Percentiles rank a stretch among this genome's conserved stretches.
Evolutionary conservation across 208 protist genomes (phyloP).

Genomic region (Porcisia hertigi): DNA sequence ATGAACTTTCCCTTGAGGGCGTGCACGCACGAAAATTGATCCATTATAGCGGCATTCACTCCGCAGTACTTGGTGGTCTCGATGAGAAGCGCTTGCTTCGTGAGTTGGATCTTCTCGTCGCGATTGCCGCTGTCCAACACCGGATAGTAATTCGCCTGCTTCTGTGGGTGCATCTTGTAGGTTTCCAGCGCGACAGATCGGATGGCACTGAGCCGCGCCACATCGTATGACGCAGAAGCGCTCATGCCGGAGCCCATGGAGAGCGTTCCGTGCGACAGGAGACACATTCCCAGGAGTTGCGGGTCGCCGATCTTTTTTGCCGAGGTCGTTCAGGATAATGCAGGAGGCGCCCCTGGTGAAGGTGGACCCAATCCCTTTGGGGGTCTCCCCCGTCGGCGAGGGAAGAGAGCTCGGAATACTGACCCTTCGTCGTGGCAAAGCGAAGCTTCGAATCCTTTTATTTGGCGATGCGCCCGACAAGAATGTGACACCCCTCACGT

Average conservation of each 20-base stretch:
- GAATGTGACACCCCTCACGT: conserved; percentile 56
- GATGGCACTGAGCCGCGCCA: conserved; percentile 50
- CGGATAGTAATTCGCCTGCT: conserved; percentile 29
- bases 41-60: conserved; percentile 90
- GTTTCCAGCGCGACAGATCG: conserved; percentile 27
- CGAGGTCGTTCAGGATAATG: conserved; percentile 44
- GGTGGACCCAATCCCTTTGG: conserved; percentile 55
- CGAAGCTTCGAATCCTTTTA: conserved; percentile 46
- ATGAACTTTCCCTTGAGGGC: conserved; percentile 63
- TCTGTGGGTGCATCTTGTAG: conserved; percentile 23
- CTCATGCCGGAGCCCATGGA: conserved; percentile 79
- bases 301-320: conserved; percentile 40
- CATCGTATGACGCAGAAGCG: conserved; percentile 65
- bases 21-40: conserved; percentile 83
- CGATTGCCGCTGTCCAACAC: conserved; percentile 29
- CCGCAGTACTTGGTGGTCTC: conserved; percentile 74
- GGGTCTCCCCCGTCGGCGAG: conserved; percentile 32
- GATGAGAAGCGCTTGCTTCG: conserved; percentile 64
- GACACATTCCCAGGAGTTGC: conserved; percentile 46
- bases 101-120: conserved; percentile 43
- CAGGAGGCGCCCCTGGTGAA: conserved; percentile 46
- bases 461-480: conserved; percentile 42
- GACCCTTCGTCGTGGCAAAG: conserved; percentile 42
- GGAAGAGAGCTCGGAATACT: conserved; percentile 37
- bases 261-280: conserved; percentile 62